A percentile compares a stretch with the other conserved stretches of the same genome.
Conservation (phyloP, 2,329 filamentous ascomycete genomes). For the Coleophoma eucalyptorum region DNA sequence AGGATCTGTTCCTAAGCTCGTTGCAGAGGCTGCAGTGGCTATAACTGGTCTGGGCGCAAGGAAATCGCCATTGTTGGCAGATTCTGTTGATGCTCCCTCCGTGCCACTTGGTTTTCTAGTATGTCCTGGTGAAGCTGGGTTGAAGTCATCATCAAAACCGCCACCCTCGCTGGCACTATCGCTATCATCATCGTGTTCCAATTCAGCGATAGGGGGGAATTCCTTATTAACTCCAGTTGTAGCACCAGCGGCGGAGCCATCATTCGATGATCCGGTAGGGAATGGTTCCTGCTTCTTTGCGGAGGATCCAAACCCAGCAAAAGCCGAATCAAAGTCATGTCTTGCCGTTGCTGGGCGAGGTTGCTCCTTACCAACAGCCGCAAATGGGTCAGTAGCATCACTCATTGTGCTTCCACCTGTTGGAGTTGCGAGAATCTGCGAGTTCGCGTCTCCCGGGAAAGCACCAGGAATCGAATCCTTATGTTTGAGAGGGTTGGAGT, state of each 20-base stretch:
- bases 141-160: constrained; percentile 93
- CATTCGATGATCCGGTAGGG: constrained; percentile 31
- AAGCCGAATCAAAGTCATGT: constrained; percentile 82
- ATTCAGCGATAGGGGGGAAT: constrained; percentile 89
- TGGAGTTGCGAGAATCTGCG: constrained; percentile 42
- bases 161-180: constrained; percentile 75
- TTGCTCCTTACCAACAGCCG: constrained; percentile 43
- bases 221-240: constrained; percentile 63
- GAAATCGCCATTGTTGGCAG: constrained; percentile 22
- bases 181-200: constrained; percentile 80
- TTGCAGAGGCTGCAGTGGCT: constrained; percentile 20
- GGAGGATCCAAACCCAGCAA: constrained; percentile 63
- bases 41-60: constrained; percentile 24
- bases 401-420: constrained; percentile 42
- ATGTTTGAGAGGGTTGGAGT: constrained; percentile 17
- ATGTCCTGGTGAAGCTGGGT: constrained; percentile 45
- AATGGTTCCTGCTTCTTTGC: constrained; percentile 48
- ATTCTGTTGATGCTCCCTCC: constrained; percentile 13
- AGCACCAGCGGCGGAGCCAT: constrained; percentile 40
- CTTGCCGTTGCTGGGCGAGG: constrained; percentile 49
- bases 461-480: constrained; percentile 44
- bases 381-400: constrained; percentile 49
- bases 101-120: constrained; percentile 19
- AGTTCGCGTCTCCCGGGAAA: constrained; percentile 43
- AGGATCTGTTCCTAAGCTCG: constrained; percentile 31